Conservation (phyloP, 208 protist species). For the Leishmania lainsoni region DNA sequence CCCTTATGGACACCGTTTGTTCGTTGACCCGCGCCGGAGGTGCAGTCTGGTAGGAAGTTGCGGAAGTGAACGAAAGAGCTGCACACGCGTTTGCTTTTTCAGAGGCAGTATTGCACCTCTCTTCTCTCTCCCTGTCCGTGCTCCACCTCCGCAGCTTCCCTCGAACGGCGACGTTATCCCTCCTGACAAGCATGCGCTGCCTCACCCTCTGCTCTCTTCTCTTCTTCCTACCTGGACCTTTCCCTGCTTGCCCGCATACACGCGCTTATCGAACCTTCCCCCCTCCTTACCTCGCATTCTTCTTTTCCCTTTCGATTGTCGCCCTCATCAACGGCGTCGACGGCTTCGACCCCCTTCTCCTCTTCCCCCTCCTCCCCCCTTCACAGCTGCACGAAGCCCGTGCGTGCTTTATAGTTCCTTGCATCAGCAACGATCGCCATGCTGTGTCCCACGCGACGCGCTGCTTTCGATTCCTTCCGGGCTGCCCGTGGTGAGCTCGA, state of each 20-base stretch:
- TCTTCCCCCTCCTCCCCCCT: background rate
- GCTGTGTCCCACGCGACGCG: conserved; percentile 20
- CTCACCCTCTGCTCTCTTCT: background rate
- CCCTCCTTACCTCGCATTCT: background rate
- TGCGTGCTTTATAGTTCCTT: background rate
- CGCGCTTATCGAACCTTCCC: background rate
- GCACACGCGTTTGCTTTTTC: background rate
- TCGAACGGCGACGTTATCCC: background rate
- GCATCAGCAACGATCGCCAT: background rate
- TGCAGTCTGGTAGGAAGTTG: background rate
- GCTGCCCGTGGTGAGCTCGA: conserved; percentile 43
- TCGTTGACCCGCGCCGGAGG: background rate
- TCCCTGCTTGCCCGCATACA: background rate
- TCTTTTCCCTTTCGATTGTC: background rate
- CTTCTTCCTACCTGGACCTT: background rate
- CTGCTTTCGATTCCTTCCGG: conserved; percentile 60
- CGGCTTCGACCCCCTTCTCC: background rate
- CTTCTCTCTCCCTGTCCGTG: background rate
- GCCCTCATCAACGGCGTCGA: background rate
- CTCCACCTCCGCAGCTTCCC: background rate
- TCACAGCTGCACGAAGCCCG: background rate
- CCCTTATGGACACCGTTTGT: background rate
- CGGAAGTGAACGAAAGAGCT: background rate
- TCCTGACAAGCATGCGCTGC: background rate
- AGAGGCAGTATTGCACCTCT: background rate